Evolutionary conservation across 2,329 filamentous ascomycete species (phyloP).

Genomic region (Moelleriella libera): DNA sequence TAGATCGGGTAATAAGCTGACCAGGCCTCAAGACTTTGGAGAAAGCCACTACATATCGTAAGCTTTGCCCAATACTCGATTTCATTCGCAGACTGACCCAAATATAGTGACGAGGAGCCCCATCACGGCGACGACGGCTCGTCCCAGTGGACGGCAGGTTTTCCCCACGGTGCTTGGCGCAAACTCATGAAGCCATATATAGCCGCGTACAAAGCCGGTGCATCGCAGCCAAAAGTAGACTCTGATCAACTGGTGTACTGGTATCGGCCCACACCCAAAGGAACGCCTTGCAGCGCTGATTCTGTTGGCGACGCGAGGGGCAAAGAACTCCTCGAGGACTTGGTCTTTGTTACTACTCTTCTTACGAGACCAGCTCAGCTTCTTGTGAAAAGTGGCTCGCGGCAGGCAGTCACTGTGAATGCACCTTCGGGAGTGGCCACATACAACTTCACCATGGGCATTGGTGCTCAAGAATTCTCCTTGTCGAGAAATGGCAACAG

Average conservation of each 20-base stretch:
- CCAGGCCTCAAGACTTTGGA: conserved; percentile 7
- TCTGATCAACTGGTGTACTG: conserved; percentile 12
- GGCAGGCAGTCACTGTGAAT: conserved; percentile 5
- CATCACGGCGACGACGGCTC: conserved; percentile 27
- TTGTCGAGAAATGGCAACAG: conserved; percentile 4
- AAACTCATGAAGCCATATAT: conserved; percentile 10
- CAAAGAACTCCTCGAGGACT: conserved; percentile 8
- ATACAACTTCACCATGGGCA: conserved; percentile 10
- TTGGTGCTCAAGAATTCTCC: conserved; percentile 8
- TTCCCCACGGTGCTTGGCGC: conserved; percentile 20
- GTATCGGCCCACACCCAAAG: conserved; percentile 10
- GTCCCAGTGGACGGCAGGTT: conserved; percentile 29
- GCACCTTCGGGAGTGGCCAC: conserved; percentile 8
- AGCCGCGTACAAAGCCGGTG: conserved; percentile 9
- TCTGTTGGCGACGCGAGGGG: conserved; percentile 6
- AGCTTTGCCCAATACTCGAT: background rate
- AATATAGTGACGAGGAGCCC: conserved; percentile 7
- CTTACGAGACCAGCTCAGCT: conserved; percentile 8
- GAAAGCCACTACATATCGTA: conserved; percentile 11
- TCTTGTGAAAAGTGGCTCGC: conserved; percentile 8
- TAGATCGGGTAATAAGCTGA: background rate
- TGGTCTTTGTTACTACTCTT: conserved; percentile 10
- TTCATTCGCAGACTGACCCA: no score
- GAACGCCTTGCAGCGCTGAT: conserved; percentile 7
- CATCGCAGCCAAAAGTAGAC: conserved; percentile 5